A percentile compares a stretch with the other conserved stretches of the same genome.
phyloP scores from a whole-genome alignment of 1,284 basidiomycete species.

The Microbotryum violaceum region DNA sequence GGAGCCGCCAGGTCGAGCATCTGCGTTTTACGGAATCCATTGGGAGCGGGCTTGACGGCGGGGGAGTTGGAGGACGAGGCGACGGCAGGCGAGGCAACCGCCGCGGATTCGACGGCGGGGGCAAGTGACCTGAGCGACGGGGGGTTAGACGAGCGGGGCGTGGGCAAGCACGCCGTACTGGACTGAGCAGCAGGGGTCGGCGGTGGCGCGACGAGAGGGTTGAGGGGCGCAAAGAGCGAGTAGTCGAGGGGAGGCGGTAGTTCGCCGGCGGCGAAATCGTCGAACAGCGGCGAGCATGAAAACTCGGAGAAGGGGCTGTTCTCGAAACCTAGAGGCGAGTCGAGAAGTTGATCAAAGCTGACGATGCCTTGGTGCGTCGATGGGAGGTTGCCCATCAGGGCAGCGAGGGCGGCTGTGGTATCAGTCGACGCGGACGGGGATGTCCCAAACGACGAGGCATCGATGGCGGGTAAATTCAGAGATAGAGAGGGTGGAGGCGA shows the following conservation, averaged over 20 bases:
- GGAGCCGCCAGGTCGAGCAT: conserved; percentile 28
- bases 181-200: neutral
- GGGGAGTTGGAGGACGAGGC: neutral
- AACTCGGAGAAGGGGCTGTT: conserved; percentile 19
- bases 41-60: neutral
- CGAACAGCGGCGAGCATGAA: conserved; percentile 20
- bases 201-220: neutral
- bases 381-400: neutral
- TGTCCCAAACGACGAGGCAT: neutral
- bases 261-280: conserved; percentile 1
- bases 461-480: neutral
- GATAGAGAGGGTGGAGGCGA: too few species aligned
- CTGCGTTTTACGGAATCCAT: conserved; percentile 1
- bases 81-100: conserved; percentile 5
- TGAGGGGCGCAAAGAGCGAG: conserved; percentile 33
- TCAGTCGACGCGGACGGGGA: neutral
- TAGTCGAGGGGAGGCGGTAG: conserved; percentile 39
- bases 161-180: conserved; percentile 4
- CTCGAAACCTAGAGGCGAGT: conserved; percentile 18
- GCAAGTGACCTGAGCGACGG: conserved; percentile 14
- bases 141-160: neutral
- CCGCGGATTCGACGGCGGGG: conserved; percentile 42
- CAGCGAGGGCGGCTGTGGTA: neutral
- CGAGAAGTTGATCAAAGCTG: conserved; percentile 4
- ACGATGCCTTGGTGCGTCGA: too few species aligned